Evolutionary conservation across 2,329 filamentous ascomycete species (phyloP).

Genomic region (Pseudogymnoascus sp.): DNA sequence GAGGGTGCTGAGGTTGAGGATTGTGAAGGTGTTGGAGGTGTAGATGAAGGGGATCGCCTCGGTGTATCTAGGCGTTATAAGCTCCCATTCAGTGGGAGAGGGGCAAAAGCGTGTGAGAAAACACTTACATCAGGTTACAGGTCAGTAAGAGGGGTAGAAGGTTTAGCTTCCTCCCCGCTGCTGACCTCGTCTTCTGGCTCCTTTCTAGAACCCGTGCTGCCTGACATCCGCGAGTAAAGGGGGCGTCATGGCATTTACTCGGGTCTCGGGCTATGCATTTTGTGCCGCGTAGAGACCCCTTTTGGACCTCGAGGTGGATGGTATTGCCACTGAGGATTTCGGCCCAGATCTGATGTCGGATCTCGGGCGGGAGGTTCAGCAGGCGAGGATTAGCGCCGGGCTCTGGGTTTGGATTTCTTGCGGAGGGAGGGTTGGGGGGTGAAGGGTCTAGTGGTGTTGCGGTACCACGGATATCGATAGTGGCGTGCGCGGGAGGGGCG

Average conservation of each 20-base stretch:
- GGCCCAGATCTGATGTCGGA: slow-evolving; percentile 18
- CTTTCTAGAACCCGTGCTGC: not conserved
- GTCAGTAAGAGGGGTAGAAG: not conserved
- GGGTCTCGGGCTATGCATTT: not conserved
- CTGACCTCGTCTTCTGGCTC: not conserved
- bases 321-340: slow-evolving; percentile 13
- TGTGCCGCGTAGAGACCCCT: not conserved
- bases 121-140: not conserved
- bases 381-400: not conserved
- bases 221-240: not conserved
- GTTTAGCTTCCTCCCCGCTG: not conserved
- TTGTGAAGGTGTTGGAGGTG: not conserved
- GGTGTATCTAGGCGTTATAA: not conserved
- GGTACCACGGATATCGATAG: not conserved
- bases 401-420: not conserved
- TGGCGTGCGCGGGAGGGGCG: too few species aligned
- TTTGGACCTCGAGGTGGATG: slow-evolving; percentile 13
- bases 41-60: not conserved
- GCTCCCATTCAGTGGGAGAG: too few species aligned
- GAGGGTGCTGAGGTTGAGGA: not conserved
- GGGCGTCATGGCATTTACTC: not conserved
- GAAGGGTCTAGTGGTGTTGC: not conserved
- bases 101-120: not conserved
- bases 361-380: slow-evolving; percentile 14
- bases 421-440: too few species aligned